Evolutionary conservation across 306 rosid species (phyloP).

Genomic region (Prunus persica): Prunus_persica_NCBIv2 NC_034012.1:9567001-9567500

Average conservation of each 20-base stretch:
- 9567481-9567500: conserved; percentile 11
- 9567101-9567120: conserved; percentile 75
- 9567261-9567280: conserved; percentile 75
- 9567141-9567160: conserved; percentile 75
- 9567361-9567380: conserved; percentile 52
- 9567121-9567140: conserved; percentile 89
- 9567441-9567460: conserved; percentile 33
- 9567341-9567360: conserved; percentile 50
- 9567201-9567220: conserved; percentile 85
- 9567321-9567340: conserved; percentile 58
- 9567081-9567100: conserved; percentile 67
- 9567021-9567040: conserved; percentile 74
- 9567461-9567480: neutral
- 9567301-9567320: conserved; percentile 64
- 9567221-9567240: conserved; percentile 87
- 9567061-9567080: conserved; percentile 71
- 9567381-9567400: conserved; percentile 54
- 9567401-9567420: conserved; percentile 44
- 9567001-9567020: conserved; percentile 60
- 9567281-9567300: conserved; percentile 56
- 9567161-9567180: conserved; percentile 94
- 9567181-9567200: conserved; percentile 79
- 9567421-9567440: conserved; percentile 72
- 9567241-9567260: conserved; percentile 76
- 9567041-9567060: conserved; percentile 92